A percentile compares a stretch with the other conserved stretches of the same genome.
Evolutionary conservation across 768 basidiomycete genomes (phyloP).

Genomic region (Phanerodontia chrysosporium): DNA sequence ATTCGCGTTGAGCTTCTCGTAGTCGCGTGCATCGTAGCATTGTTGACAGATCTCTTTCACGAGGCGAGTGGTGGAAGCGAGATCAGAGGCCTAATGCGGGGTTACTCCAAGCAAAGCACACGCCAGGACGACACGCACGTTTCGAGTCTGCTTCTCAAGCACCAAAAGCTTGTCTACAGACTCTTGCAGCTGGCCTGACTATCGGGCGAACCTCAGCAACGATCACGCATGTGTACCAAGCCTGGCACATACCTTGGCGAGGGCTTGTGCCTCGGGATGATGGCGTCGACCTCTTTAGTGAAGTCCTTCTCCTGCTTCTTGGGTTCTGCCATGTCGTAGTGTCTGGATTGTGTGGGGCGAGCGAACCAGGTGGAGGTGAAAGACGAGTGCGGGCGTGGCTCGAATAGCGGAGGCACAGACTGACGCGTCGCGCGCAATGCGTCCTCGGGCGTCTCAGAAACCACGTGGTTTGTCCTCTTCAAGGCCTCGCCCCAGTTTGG

Average conservation of each 20-base stretch:
- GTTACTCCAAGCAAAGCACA: neutral
- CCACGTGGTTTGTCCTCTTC: slow-evolving; percentile 10
- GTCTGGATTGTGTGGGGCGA: slow-evolving; percentile 25
- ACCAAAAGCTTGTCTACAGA: slow-evolving; percentile 85
- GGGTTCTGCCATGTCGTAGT: slow-evolving; percentile 68
- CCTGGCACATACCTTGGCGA: slow-evolving; percentile 60
- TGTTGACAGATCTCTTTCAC: slow-evolving; percentile 70
- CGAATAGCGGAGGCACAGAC: slow-evolving; percentile 20
- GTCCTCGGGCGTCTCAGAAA: slow-evolving; percentile 14
- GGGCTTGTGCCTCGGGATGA: slow-evolving; percentile 65
- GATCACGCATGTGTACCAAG: neutral
- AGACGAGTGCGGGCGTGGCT: slow-evolving; percentile 9
- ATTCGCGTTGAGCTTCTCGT: slow-evolving; percentile 64
- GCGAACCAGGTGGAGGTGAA: slow-evolving; percentile 3
- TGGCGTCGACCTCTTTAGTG: slow-evolving; percentile 73
- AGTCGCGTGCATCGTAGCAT: slow-evolving; percentile 68
- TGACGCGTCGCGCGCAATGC: slow-evolving; percentile 33
- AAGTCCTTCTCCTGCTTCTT: slow-evolving; percentile 87
- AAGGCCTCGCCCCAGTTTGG: slow-evolving; percentile 8
- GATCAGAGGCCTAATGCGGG: slow-evolving; percentile 78
- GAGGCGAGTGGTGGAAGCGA: slow-evolving; percentile 84
- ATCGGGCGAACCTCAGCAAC: slow-evolving; percentile 16
- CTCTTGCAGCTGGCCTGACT: slow-evolving; percentile 82
- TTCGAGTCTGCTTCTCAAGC: slow-evolving; percentile 95
- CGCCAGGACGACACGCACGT: slow-evolving; percentile 50